Evolutionary conservation across 1,284 basidiomycete genomes (phyloP).

Genomic region (Cutaneotrichosporon spelunceum): DNA sequence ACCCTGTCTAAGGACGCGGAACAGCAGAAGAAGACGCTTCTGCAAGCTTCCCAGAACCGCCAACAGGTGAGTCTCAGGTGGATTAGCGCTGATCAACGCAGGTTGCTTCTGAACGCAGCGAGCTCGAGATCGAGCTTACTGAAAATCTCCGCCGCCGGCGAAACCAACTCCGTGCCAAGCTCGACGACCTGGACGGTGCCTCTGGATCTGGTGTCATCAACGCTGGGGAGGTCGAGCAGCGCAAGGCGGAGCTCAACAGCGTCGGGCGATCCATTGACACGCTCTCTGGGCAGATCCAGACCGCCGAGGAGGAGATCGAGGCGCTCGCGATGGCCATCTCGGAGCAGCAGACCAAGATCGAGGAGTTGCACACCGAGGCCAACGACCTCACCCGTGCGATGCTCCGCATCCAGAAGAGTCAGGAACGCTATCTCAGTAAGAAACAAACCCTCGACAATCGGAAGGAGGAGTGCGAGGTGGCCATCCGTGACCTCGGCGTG

Average conservation of each 20-base stretch:
- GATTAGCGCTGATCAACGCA: constrained; percentile 44
- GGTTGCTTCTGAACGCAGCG: constrained; percentile 73
- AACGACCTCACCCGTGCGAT: constrained; percentile 79
- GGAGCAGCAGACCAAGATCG: constrained; percentile 64
- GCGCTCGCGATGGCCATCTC: constrained; percentile 64
- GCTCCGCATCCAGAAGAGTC: constrained; percentile 85
- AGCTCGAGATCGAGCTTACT: constrained; percentile 87
- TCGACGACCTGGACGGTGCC: constrained; percentile 68
- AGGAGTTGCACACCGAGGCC: constrained; percentile 75
- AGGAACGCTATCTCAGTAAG: constrained; percentile 90
- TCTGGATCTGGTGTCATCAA: constrained; percentile 61
- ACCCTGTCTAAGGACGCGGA: constrained; percentile 74
- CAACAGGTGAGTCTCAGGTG: constrained; percentile 61
- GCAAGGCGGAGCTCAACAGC: constrained; percentile 64
- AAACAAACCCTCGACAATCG: constrained; percentile 75
- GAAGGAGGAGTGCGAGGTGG: constrained; percentile 88
- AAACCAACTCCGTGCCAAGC: constrained; percentile 70
- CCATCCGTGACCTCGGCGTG: constrained; percentile 93
- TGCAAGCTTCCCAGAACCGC: constrained; percentile 66
- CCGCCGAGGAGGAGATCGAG: constrained; percentile 57
- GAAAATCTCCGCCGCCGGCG: constrained; percentile 76
- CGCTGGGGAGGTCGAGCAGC: constrained; percentile 61
- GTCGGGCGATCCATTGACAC: constrained; percentile 65
- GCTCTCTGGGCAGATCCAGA: constrained; percentile 62
- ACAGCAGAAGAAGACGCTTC: constrained; percentile 64